Percentiles rank a stretch among this genome's conserved stretches.
phyloP scores from a whole-genome alignment of 2,329 filamentous ascomycete genomes.

The Colletotrichum sp. region DNA sequence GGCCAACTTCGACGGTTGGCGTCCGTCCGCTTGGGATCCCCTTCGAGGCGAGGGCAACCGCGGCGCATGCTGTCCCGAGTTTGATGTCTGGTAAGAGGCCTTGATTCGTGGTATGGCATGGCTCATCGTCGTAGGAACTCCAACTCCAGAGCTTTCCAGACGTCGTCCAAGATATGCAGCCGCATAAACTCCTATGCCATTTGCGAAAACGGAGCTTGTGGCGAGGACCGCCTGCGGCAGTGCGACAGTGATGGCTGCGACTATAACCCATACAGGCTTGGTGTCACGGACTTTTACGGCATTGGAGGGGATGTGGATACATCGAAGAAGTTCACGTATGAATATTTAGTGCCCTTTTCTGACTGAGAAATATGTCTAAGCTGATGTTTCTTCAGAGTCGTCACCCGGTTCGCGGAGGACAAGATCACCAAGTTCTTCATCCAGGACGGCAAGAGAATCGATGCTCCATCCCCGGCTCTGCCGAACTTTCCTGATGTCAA shows the following conservation, averaged over 20 bases:
- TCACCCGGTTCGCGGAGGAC: slow-evolving; percentile 60
- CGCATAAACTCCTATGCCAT: background rate
- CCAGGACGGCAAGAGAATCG: slow-evolving; percentile 61
- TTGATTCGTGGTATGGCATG: background rate
- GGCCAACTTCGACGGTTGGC: slow-evolving; percentile 48
- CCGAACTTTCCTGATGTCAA: background rate
- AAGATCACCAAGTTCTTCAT: slow-evolving; percentile 66
- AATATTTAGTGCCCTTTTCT: background rate
- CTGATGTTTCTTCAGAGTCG: slow-evolving; percentile 43
- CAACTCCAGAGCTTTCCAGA: slow-evolving; percentile 55
- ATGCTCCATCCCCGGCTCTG: slow-evolving; percentile 36
- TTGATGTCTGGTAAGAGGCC: slow-evolving; percentile 60
- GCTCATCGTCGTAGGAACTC: slow-evolving; percentile 37
- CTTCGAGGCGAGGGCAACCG: slow-evolving; percentile 52
- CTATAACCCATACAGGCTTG: slow-evolving; percentile 68
- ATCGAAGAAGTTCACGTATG: slow-evolving; percentile 52
- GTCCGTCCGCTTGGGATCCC: slow-evolving; percentile 51
- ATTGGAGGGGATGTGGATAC: slow-evolving; percentile 61
- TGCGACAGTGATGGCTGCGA: slow-evolving; percentile 71
- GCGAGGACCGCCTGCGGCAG: slow-evolving; percentile 47
- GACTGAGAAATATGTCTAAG: background rate
- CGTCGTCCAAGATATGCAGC: slow-evolving; percentile 4
- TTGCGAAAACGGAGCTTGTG: slow-evolving; percentile 22
- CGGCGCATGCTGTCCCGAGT: slow-evolving; percentile 62
- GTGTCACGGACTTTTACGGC: slow-evolving; percentile 64